phyloP scores from a whole-genome alignment of 129 eudicot genomes.

The Gnaphalium uliginosum region DNA sequence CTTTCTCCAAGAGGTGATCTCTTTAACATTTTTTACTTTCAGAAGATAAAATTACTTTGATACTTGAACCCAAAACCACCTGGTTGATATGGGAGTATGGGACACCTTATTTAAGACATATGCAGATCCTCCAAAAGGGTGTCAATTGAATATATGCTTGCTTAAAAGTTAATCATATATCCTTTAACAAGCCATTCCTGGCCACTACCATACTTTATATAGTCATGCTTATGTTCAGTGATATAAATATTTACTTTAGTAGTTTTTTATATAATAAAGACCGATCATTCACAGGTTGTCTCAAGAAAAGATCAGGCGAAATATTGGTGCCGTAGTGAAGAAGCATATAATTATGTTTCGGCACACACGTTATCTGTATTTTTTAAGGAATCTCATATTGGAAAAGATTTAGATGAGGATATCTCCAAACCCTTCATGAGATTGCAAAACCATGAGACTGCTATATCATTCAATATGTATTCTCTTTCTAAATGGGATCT shows the following conservation, averaged over 20 bases:
- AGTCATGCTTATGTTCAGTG: no score
- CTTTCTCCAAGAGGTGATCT: constrained; percentile 84
- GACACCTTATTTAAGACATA: no score
- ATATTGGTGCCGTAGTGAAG: constrained; percentile 46
- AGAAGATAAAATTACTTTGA: no score
- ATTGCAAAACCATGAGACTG: constrained; percentile 6
- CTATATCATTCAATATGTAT: constrained; percentile 17
- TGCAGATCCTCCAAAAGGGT: no score
- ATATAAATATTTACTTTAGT: no score
- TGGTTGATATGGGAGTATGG: no score
- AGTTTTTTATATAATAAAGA: neutral
- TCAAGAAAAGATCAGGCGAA: constrained; percentile 71
- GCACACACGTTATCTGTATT: neutral
- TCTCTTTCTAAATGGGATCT: constrained; percentile 15
- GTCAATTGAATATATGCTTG: no score
- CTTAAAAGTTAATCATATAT: no score
- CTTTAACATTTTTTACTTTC: neutral
- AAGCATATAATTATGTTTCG: constrained; percentile 43
- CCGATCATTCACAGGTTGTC: constrained; percentile 42
- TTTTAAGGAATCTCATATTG: constrained; percentile 9
- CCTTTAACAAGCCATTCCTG: no score
- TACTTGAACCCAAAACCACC: no score
- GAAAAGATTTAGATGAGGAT: neutral
- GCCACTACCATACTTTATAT: no score
- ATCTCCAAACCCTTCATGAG: constrained; percentile 17